Percentiles rank a stretch among this genome's conserved stretches.
phyloP scores from a whole-genome alignment of 331 rosid species.

The Malus hybrid region DNA sequence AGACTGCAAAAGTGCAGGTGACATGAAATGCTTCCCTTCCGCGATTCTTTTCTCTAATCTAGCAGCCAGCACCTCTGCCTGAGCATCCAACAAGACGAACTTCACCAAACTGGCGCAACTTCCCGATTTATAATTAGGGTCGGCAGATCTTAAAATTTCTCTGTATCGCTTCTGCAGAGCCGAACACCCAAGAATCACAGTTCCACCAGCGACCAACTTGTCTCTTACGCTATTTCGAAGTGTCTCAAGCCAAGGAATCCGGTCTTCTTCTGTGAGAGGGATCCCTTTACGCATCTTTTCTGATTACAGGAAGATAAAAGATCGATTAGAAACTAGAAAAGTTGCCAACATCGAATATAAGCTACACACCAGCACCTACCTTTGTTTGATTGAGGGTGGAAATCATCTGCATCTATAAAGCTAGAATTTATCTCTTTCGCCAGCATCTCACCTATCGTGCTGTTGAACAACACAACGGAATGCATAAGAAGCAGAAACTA shows the following conservation, averaged over 20 bases:
- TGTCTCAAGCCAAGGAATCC: constrained; percentile 83
- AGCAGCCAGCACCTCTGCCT: constrained; percentile 47
- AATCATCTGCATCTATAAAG: constrained; percentile 87
- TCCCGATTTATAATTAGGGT: constrained; percentile 38
- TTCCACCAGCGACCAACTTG: constrained; percentile 16
- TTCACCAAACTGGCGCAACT: constrained; percentile 33
- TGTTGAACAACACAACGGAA: constrained; percentile 25
- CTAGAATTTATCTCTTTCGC: constrained; percentile 36
- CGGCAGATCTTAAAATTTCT: constrained; percentile 67
- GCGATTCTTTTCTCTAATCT: constrained; percentile 52
- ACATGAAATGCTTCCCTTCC: constrained; percentile 85
- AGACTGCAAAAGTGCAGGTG: constrained; percentile 72
- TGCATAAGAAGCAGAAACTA: neutral
- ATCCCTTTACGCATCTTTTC: constrained; percentile 71
- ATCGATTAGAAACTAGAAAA: neutral
- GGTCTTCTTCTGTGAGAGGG: constrained; percentile 71
- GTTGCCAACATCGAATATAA: neutral
- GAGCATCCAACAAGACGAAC: constrained; percentile 67
- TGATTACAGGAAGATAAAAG: constrained; percentile 11
- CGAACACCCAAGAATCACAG: constrained; percentile 64
- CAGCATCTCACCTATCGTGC: constrained; percentile 70
- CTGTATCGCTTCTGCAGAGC: constrained; percentile 68
- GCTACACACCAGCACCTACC: constrained; percentile 19
- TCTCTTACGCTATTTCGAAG: constrained; percentile 32
- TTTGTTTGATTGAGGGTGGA: constrained; percentile 75